Evolutionary conservation across 2,329 filamentous ascomycete genomes (phyloP).

Genomic region (Cytospora piceicola): DNA sequence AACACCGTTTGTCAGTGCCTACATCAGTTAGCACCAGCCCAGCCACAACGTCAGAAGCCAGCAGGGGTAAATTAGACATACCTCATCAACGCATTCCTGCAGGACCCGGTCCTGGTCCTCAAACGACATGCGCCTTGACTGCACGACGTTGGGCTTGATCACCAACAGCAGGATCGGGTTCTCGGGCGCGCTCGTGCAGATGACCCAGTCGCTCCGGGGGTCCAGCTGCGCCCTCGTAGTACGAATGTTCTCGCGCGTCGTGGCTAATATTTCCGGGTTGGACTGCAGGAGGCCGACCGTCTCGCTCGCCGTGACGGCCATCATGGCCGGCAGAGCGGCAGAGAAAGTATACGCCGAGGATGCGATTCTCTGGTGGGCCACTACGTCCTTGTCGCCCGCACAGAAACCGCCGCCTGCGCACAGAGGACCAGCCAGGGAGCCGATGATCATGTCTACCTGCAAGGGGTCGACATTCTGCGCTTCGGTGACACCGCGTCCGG

Average conservation of each 20-base stretch:
- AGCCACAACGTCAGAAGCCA: slow-evolving; percentile 7
- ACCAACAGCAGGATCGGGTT: slow-evolving; percentile 86
- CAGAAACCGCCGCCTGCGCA: slow-evolving; percentile 96
- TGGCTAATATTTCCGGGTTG: slow-evolving; percentile 78
- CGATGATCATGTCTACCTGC: slow-evolving; percentile 96
- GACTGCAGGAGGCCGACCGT: slow-evolving; percentile 84
- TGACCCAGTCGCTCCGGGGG: slow-evolving; percentile 90
- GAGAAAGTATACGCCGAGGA: slow-evolving; percentile 94
- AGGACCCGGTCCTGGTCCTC: slow-evolving; percentile 84
- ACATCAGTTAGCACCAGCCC: slow-evolving; percentile 25
- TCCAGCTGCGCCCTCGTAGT: slow-evolving; percentile 86
- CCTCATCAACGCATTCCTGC: slow-evolving; percentile 95
- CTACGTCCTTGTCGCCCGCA: slow-evolving; percentile 85
- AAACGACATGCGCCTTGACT: slow-evolving; percentile 66
- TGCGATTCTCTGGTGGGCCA: slow-evolving; percentile 94
- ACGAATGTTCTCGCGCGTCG: slow-evolving; percentile 84
- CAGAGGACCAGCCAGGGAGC: slow-evolving; percentile 85
- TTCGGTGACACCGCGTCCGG: slow-evolving; percentile 90
- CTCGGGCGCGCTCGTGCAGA: slow-evolving; percentile 77
- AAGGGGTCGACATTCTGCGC: slow-evolving; percentile 93
- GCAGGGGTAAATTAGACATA: slow-evolving; percentile 47
- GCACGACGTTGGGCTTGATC: slow-evolving; percentile 81
- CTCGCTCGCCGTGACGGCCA: slow-evolving; percentile 94
- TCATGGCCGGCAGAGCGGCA: slow-evolving; percentile 87
- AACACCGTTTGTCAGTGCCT: slow-evolving; percentile 86